These are phyloP conservation scores for Clarireedia monteithiana DNA, from an alignment of 2,329 filamentous ascomycete species.

Conservation along the genomic window DNA sequence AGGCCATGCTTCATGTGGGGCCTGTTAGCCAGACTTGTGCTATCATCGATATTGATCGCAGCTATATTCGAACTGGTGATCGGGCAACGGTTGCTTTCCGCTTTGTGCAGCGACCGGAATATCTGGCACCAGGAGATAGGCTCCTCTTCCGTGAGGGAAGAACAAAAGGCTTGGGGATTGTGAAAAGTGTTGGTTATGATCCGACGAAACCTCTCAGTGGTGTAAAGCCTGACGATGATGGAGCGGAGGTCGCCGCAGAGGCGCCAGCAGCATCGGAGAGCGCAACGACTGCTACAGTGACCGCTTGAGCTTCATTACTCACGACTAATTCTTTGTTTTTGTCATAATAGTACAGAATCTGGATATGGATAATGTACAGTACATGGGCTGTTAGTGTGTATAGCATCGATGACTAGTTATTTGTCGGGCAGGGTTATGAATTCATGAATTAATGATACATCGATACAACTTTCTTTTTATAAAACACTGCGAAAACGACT, in stretches of 20 bases:
- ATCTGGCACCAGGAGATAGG: conserved; percentile 78
- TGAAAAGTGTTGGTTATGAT: conserved; percentile 88
- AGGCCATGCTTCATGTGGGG: conserved; percentile 96
- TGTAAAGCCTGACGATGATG: background rate
- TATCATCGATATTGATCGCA: conserved; percentile 96
- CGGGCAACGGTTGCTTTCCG: conserved; percentile 90
- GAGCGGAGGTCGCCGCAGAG: background rate
- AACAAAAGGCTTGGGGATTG: conserved; percentile 91
- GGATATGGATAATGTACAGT: background rate
- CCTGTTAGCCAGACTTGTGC: conserved; percentile 92
- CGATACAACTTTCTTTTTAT: no score
- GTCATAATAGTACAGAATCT: background rate
- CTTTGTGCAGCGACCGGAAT: conserved; percentile 92
- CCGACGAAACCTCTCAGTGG: conserved; percentile 39
- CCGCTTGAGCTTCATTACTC: no score
- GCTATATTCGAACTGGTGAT: conserved; percentile 89
- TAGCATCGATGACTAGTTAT: background rate
- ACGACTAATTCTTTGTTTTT: no score
- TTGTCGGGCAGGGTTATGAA: background rate
- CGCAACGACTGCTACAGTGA: background rate
- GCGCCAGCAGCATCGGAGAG: background rate
- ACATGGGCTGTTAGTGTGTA: no score
- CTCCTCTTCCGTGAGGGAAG: conserved; percentile 89
- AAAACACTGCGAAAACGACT: no score
- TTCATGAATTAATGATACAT: background rate